Evolutionary conservation across 2,329 filamentous ascomycete genomes (phyloP).

Genomic region (Paramyrothecium sp.): DNA sequence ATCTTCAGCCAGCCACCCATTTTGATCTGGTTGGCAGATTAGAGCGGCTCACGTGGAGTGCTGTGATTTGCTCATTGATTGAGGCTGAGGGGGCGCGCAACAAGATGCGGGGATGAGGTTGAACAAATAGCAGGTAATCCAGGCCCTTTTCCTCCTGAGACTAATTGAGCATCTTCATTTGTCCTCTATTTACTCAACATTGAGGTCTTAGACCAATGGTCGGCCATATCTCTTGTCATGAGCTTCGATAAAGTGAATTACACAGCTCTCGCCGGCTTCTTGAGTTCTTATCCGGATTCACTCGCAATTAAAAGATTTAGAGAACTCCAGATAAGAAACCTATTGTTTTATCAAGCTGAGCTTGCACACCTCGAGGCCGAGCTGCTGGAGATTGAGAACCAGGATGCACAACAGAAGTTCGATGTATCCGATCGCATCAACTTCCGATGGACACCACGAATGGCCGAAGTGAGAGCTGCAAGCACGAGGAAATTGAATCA

Average conservation of each 20-base stretch:
- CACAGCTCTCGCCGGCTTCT: neutral
- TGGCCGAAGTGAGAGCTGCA: neutral
- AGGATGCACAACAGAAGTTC: neutral
- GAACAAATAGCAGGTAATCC: too few relatives aligned
- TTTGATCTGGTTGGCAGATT: too few relatives aligned
- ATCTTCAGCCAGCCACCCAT: too few relatives aligned
- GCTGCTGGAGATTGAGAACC: neutral
- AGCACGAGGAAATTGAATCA: neutral
- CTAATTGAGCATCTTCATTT: too few relatives aligned
- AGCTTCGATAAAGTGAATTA: neutral
- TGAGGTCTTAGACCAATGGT: too few relatives aligned
- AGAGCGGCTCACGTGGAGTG: too few relatives aligned
- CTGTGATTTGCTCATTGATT: too few relatives aligned
- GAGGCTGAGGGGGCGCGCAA: too few relatives aligned
- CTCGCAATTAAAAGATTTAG: neutral
- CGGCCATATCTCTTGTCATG: too few relatives aligned
- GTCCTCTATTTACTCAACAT: too few relatives aligned
- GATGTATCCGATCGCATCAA: neutral
- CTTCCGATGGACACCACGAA: neutral
- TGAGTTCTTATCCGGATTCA: neutral
- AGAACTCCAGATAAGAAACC: neutral
- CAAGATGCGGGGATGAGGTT: too few relatives aligned
- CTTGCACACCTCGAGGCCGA: neutral
- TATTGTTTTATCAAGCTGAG: neutral
- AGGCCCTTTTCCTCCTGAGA: too few relatives aligned